Percentiles rank a stretch among this genome's conserved stretches.
These are phyloP conservation scores for Sporothrix humicola DNA, from an alignment of 2,329 filamentous ascomycete species.

Conservation along the genomic window DNA sequence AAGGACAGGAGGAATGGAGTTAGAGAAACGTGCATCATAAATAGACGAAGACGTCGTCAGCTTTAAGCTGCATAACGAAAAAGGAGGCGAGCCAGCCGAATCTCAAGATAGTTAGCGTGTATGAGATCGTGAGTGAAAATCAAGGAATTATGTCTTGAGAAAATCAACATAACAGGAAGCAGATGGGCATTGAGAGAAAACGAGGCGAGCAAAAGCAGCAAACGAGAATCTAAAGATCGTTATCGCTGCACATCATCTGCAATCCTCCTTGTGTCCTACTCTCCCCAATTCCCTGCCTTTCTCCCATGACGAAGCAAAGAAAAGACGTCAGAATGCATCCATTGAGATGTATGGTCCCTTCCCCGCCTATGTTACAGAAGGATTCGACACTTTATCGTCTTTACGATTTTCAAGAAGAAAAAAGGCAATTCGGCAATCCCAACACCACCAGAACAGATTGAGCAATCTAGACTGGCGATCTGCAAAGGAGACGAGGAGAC, in stretches of 20 bases:
- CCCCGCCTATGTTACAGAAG: neutral
- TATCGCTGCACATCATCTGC: neutral
- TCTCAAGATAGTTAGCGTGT: neutral
- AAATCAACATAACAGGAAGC: neutral
- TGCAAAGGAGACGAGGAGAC: neutral
- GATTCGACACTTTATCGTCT: neutral
- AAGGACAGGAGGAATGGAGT: neutral
- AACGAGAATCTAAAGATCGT: neutral
- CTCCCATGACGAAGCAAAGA: neutral
- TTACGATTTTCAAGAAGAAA: neutral
- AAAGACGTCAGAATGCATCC: neutral
- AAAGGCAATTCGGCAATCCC: neutral
- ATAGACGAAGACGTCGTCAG: neutral
- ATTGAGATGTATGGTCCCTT: neutral
- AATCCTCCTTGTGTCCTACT: neutral
- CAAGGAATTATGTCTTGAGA: neutral
- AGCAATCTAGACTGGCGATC: slow-evolving; percentile 15
- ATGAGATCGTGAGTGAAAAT: neutral
- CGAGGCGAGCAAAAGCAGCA: neutral
- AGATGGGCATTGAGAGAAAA: neutral
- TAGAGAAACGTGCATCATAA: neutral
- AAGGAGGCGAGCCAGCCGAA: neutral
- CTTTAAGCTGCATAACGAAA: slow-evolving; percentile 10
- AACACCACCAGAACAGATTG: neutral
- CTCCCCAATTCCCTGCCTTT: neutral